Base-by-base conservation (phyloP, 768 basidiomycete species). In the Suillus luteus region DNA sequence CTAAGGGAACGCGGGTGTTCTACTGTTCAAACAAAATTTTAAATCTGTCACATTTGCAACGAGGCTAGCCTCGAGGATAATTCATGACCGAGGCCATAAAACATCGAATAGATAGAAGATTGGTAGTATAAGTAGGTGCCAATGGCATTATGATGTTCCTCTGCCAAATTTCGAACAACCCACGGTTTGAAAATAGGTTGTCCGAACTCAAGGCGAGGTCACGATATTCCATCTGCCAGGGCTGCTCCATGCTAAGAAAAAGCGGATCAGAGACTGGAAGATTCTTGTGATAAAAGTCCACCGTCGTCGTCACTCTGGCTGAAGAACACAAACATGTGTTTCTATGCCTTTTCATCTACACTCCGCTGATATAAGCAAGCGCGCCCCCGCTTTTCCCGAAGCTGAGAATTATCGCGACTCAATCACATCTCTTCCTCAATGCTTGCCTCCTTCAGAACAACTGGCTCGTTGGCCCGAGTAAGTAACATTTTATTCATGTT, bases 261-360 rank as follows among this genome's bases (percentile, higher is more conserved):
- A 72, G 72, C 71, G 80, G 85, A 80, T 82, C 83, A 86, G 91
- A 92, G 91, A 92, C 90, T 84, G 88, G 87, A 82, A 82, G 78
- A 75, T 59, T 55, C 66, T 69, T 65, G 59, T 27, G 46, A 52
- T 62, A 64, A 70, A 66, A 69, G 70, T 82, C 85, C 74, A 81
- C 88, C 90, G 91, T 93, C 91, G 82, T 93, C 91, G 83, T 88
- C 87, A 81, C 83, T 86, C 86, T 87, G 88, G 82, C 75, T 66
- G 67, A 68, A 63, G 55, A 66, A 66, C 61, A 62, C 67, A 59
- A 60, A 62, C 65, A 52, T 43, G 55, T 41, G 44, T 51, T 48
- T 31, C 33, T 33, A 68, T 59, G 24, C 41, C 58, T 58, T 40
- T 48, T 24, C 58, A 62, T 37, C 41, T 37, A 51, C 37, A 35